These are phyloP conservation scores for Allium fistulosum DNA, from an alignment of 106 monocot species.

Conservation along the genomic window DNA sequence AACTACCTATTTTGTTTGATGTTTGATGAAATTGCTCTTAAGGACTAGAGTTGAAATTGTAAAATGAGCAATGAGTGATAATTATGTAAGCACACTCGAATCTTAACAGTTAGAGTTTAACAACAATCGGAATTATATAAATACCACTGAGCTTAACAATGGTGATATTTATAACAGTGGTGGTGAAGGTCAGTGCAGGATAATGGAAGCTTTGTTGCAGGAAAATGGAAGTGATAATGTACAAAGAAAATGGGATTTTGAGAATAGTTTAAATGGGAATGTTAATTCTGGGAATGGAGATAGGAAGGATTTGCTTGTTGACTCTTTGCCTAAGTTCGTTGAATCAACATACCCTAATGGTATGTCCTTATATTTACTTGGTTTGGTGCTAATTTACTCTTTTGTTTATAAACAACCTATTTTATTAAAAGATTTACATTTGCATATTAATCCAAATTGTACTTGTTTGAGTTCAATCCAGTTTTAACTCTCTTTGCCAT, in stretches of 20 bases:
- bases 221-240: slow-evolving; percentile 6
- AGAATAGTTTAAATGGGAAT: background rate
- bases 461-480: background rate
- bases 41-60: too few species aligned
- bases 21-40: too few species aligned
- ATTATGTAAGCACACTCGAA: too few species aligned
- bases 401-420: background rate
- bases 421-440: background rate
- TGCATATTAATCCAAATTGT: background rate
- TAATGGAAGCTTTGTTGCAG: slow-evolving; percentile 40
- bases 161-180: background rate
- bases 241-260: background rate
- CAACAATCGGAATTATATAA: slow-evolving; percentile 4
- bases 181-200: slow-evolving; percentile 10
- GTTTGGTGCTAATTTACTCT: background rate
- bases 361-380: background rate
- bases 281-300: slow-evolving; percentile 1
- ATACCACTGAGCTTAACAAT: background rate
- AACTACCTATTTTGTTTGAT: too few species aligned
- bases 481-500: too few species aligned
- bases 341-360: background rate
- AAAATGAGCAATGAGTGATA: too few species aligned
- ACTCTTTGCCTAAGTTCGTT: too few species aligned
- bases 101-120: too few species aligned
- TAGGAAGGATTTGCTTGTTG: background rate